A percentile compares a stretch with the other conserved stretches of the same genome.
Evolutionary conservation across 345 rosid genomes (phyloP).

Genomic region (Salix koriyanagi): DNA sequence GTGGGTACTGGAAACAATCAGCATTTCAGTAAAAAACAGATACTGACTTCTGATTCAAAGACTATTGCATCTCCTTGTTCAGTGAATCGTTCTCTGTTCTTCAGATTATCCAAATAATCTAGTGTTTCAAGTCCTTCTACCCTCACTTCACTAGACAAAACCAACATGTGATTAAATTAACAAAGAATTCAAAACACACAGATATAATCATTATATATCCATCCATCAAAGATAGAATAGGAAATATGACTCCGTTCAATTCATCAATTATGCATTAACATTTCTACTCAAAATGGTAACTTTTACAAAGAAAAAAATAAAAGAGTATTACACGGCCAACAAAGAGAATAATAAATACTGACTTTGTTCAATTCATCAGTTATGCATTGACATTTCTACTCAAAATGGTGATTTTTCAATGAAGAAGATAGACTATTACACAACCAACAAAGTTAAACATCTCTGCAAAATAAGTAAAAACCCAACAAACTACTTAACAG

Average conservation of each 20-base stretch:
- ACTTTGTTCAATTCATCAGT: background rate
- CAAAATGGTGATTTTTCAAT: background rate
- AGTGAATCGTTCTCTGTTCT: constrained; percentile 48
- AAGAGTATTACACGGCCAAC: too few relatives aligned
- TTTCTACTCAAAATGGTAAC: background rate
- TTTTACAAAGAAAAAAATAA: background rate
- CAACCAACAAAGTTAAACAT: background rate
- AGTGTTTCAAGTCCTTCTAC: constrained; percentile 64
- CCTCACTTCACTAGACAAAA: constrained; percentile 54
- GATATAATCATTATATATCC: background rate
- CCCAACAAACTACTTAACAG: background rate
- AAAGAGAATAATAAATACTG: background rate
- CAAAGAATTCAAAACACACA: background rate
- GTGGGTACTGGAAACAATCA: background rate
- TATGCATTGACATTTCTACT: background rate
- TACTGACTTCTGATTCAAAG: constrained; percentile 57
- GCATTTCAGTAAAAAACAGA: background rate
- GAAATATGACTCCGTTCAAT: background rate
- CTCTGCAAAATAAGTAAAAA: background rate
- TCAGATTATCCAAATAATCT: constrained; percentile 55
- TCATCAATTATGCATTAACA: background rate
- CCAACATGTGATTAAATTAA: constrained; percentile 3
- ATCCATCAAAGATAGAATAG: background rate
- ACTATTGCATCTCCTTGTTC: constrained; percentile 66
- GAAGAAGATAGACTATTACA: too few relatives aligned